Evolutionary conservation across 2,329 filamentous ascomycete genomes (phyloP), one percentile per base, ranked within the genome.

Genomic region (Ceratocystis cubensis): DNA sequence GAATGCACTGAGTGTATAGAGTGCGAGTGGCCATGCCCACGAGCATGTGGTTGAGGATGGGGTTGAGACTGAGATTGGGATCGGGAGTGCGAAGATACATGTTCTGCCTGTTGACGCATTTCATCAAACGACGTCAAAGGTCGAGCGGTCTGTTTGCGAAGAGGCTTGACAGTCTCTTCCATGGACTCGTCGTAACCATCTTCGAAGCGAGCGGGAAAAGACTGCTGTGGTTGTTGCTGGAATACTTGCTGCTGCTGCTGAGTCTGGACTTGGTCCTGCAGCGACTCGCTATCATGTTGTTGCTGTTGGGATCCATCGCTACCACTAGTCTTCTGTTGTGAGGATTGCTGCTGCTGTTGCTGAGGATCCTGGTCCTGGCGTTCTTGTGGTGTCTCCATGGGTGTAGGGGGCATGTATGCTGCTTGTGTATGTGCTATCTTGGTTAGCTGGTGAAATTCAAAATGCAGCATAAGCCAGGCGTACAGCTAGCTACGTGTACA

Each of bases 391-490:
- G 85, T 88, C 64, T 84, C 83, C 71, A 81, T 82, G 65, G 88
- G 87, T 33, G 87, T 89, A 59, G 86, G 82, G 67, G 87, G 87
- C 70, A 84, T 83, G 71, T 84, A 86, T 70, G 78, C 85, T 86
- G 67, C 64, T 41, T 28, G 59, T 8, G 45, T 10, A 28, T 65
- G 63, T 50, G 66, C 66, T 67, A 45, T 22, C 25, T 30, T 37
- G 17, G 22, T 59, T 59, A 59, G 56, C 17, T 30, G 17, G 30
- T 30, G 56, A 6, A 59, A 59, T 25, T 53, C 37, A 53, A 53
- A 50, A 63, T 63, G 46, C 61, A 63, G 37, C 61, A 25, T 25
- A 63, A 45, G 13, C 28, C 30, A 30, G 13, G 45, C 13, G 45
- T 50, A 7, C 30, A 65, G 25, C n/a, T 28, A n/a, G 25, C n/a